Evolutionary conservation across 139 green algal genomes (phyloP).

Genomic region (Volvox reticuliferus): DNA sequence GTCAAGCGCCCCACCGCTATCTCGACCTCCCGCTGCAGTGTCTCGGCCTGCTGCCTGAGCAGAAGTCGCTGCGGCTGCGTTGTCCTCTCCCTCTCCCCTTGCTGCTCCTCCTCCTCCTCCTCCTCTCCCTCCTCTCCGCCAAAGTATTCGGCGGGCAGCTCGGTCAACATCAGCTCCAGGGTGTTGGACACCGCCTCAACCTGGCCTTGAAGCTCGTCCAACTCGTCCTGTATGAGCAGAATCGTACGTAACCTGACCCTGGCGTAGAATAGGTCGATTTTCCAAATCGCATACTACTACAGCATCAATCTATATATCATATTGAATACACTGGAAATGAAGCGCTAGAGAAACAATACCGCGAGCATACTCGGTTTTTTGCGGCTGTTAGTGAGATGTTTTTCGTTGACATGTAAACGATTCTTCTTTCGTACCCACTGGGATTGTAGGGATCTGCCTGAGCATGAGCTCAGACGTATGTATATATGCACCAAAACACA

Average conservation of each 20-base stretch:
- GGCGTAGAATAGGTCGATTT: not conserved
- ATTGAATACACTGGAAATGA: not conserved
- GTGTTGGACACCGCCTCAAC: conserved; percentile 11
- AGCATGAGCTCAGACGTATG: not conserved
- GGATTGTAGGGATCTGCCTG: not conserved
- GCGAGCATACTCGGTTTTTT: too few species aligned
- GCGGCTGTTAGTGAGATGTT: not conserved
- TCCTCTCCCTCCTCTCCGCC: too few species aligned
- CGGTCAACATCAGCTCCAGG: conserved; percentile 7
- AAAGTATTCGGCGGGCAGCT: conserved; percentile 14
- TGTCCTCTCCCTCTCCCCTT: too few species aligned
- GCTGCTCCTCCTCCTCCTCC: not conserved
- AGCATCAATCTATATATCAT: not conserved
- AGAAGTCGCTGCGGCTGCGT: not conserved
- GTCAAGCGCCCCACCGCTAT: not conserved
- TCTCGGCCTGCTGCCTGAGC: not conserved
- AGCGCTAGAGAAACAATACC: too few species aligned
- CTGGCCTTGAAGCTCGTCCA: conserved; percentile 18
- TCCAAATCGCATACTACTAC: not conserved
- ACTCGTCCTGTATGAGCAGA: conserved; percentile 8
- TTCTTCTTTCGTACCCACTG: too few species aligned
- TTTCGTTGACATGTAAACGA: not conserved
- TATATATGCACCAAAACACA: not conserved
- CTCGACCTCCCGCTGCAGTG: not conserved
- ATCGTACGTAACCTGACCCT: not conserved